phyloP scores from a whole-genome alignment of 805 yeast genomes.

The Candida stauntonica region DNA sequence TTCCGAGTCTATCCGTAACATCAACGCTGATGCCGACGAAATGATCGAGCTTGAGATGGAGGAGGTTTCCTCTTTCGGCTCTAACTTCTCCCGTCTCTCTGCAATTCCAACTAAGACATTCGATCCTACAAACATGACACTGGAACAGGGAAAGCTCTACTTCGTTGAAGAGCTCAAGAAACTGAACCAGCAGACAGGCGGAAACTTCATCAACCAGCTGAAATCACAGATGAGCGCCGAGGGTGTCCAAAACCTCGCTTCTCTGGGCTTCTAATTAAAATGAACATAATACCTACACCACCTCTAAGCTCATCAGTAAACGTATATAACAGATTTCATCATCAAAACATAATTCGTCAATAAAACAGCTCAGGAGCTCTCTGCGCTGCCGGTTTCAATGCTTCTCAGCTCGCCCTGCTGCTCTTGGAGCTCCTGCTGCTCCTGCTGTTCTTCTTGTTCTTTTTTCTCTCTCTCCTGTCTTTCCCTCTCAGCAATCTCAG shows the following conservation, averaged over 20 bases:
- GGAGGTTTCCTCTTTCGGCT: conserved; percentile 80
- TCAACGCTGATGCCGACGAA: conserved; percentile 33
- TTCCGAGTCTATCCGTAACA: conserved; percentile 34
- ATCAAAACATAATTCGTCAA: neutral
- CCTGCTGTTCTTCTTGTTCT: conserved; percentile 17
- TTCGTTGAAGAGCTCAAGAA: conserved; percentile 18
- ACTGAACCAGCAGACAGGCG: conserved; percentile 19
- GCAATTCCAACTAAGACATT: conserved; percentile 55
- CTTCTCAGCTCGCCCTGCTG: conserved; percentile 7
- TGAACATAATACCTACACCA: neutral
- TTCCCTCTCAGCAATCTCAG: conserved; percentile 63
- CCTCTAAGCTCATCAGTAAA: no score
- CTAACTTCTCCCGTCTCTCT: conserved; percentile 71
- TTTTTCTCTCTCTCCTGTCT: conserved; percentile 28
- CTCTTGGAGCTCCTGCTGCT: conserved; percentile 15
- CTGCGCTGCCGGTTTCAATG: neutral
- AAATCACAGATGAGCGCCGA: conserved; percentile 19
- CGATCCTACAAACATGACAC: conserved; percentile 51
- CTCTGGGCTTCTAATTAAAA: conserved; percentile 16
- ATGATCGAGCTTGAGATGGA: conserved; percentile 48
- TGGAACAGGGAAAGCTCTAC: conserved; percentile 17
- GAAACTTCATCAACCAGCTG: conserved; percentile 16
- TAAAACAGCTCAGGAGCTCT: neutral
- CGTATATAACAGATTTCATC: neutral
- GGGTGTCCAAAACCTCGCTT: conserved; percentile 13